These are phyloP conservation scores for Myxozyma udenii DNA, from an alignment of 805 yeast genomes.

Conservation along the genomic window DNA sequence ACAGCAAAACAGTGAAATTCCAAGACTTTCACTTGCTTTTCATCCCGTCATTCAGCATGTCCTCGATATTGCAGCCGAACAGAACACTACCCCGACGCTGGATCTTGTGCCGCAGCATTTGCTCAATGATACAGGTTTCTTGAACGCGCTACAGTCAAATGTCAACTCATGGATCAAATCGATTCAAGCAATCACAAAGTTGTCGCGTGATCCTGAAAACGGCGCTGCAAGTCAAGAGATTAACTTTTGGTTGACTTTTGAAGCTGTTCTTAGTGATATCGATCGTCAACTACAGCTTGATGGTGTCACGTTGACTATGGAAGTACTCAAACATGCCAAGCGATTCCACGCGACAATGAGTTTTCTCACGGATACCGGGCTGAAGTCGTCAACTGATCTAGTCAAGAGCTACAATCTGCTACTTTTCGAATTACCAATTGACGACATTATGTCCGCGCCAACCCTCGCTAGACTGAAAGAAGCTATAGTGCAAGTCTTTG, in stretches of 20 bases:
- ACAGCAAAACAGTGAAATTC: constrained; percentile 64
- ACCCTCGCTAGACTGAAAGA: constrained; percentile 46
- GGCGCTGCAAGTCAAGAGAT: constrained; percentile 61
- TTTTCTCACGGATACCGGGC: constrained; percentile 67
- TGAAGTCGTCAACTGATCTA: constrained; percentile 39
- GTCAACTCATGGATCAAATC: constrained; percentile 74
- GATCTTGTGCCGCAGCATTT: constrained; percentile 41
- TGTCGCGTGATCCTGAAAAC: constrained; percentile 52
- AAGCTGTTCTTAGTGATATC: constrained; percentile 53
- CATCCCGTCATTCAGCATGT: constrained; percentile 52
- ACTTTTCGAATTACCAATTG: constrained; percentile 66
- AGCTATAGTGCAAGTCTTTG: constrained; percentile 51
- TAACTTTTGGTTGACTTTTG: constrained; percentile 74
- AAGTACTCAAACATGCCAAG: constrained; percentile 63
- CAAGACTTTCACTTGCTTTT: constrained; percentile 53
- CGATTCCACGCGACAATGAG: constrained; percentile 77
- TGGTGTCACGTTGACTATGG: constrained; percentile 56
- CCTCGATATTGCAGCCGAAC: constrained; percentile 34
- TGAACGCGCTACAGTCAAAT: constrained; percentile 65
- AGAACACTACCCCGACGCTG: constrained; percentile 31
- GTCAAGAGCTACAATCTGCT: constrained; percentile 60
- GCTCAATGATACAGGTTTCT: constrained; percentile 50
- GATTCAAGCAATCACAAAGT: constrained; percentile 54
- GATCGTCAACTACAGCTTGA: constrained; percentile 56
- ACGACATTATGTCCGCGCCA: constrained; percentile 51